Conservation (phyloP, 2,329 filamentous ascomycete genomes). For the Penicillium sp. region DNA sequence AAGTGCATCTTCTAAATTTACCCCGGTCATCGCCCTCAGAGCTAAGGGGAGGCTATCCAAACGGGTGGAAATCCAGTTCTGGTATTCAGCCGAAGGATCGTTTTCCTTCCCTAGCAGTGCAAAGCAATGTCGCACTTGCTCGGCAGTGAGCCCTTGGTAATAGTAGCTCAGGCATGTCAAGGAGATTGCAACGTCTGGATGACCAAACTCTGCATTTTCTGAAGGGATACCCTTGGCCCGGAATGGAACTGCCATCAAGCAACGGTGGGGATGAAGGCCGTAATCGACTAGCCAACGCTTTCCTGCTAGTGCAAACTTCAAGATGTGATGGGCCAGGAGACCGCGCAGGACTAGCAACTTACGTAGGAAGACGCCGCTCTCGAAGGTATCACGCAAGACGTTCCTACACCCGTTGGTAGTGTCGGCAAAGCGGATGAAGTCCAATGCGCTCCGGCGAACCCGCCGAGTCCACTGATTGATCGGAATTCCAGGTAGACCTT, state of each 20-base stretch:
- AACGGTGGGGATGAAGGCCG: constrained; percentile 53
- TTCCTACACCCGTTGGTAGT: too few species aligned
- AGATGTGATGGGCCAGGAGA: constrained; percentile 58
- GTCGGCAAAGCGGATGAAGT: too few species aligned
- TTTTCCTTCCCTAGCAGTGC: constrained; percentile 54
- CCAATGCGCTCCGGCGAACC: too few species aligned
- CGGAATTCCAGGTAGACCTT: too few species aligned
- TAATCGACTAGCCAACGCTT: constrained; percentile 69
- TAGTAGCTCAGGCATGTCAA: constrained; percentile 68
- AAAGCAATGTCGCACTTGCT: constrained; percentile 52
- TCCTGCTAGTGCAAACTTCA: constrained; percentile 54
- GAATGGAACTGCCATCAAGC: constrained; percentile 59
- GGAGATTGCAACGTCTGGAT: constrained; percentile 64
- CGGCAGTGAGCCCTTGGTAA: constrained; percentile 54
- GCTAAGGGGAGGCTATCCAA: constrained; percentile 45
- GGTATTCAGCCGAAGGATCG: constrained; percentile 57
- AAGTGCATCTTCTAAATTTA: constrained; percentile 58
- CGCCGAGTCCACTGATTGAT: too few species aligned
- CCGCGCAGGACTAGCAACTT: constrained; percentile 50
- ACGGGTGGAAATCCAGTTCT: constrained; percentile 42
- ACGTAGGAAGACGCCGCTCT: too few species aligned
- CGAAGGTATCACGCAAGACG: too few species aligned
- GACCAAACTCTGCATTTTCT: constrained; percentile 63
- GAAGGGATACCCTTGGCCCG: constrained; percentile 64
- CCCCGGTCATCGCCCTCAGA: constrained; percentile 52